phyloP scores from a whole-genome alignment of 2,329 filamentous ascomycete species.

The Eutypella sp. region DNA sequence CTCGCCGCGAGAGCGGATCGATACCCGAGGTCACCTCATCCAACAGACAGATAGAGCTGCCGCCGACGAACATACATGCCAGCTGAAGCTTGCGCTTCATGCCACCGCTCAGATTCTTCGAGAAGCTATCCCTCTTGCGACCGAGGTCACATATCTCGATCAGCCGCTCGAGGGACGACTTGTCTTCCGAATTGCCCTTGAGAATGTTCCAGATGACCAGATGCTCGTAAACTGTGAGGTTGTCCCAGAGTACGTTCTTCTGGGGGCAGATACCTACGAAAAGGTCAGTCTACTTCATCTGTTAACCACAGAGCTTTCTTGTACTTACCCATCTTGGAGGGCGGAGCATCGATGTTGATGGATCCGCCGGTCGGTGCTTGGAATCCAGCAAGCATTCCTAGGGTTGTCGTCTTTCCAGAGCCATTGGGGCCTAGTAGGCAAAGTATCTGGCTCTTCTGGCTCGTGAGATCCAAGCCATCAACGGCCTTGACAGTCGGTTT shows the following conservation, averaged over 20 bases:
- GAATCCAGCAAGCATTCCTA: constrained; percentile 63
- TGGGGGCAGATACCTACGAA: constrained; percentile 67
- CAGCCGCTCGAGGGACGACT: constrained; percentile 44
- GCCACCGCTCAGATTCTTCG: constrained; percentile 65
- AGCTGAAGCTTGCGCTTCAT: constrained; percentile 74
- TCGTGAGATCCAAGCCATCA: constrained; percentile 53
- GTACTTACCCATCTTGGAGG: constrained; percentile 45
- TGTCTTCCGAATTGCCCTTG: constrained; percentile 48
- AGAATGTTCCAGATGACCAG: constrained; percentile 64
- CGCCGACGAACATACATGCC: constrained; percentile 74
- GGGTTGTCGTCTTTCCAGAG: constrained; percentile 65
- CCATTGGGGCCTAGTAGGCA: constrained; percentile 66
- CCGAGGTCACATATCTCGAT: constrained; percentile 61
- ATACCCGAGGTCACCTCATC: constrained; percentile 72
- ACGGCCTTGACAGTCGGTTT: constrained; percentile 44
- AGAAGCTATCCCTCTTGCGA: constrained; percentile 55
- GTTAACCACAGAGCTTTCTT: background rate
- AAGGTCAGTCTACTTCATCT: constrained; percentile 35
- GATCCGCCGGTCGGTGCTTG: constrained; percentile 54
- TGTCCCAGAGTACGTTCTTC: constrained; percentile 72
- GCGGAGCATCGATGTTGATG: constrained; percentile 51
- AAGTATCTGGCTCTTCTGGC: constrained; percentile 57
- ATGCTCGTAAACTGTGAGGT: constrained; percentile 67
- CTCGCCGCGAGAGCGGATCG: constrained; percentile 60
- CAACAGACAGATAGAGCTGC: constrained; percentile 62